Evolutionary conservation across 2,329 filamentous ascomycete genomes (phyloP).

Genomic region (Xylariales sp.): DNA sequence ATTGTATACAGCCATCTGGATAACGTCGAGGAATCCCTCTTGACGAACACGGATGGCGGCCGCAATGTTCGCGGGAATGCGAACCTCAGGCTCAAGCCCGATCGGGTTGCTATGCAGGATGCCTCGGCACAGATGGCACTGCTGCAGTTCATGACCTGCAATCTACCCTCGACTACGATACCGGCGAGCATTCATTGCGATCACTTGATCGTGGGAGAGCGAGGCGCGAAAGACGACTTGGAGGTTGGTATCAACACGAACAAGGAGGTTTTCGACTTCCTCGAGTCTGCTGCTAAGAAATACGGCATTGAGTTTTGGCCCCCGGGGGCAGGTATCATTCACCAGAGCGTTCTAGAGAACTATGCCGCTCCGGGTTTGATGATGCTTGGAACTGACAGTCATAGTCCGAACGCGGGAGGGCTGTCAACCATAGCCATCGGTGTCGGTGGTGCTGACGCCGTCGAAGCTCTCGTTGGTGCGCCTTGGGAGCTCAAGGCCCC

Average conservation of each 20-base stretch:
- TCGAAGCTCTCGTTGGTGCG: constrained; percentile 91
- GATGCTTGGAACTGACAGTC: constrained; percentile 98
- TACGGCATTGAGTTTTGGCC: constrained; percentile 97
- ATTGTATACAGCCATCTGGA: constrained; percentile 95
- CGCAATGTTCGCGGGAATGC: constrained; percentile 78
- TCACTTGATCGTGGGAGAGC: constrained; percentile 95
- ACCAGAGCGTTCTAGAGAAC: constrained; percentile 97
- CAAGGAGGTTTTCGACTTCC: constrained; percentile 95
- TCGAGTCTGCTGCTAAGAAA: constrained; percentile 85
- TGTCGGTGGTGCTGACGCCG: constrained; percentile 93
- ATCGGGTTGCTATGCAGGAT: constrained; percentile 98
- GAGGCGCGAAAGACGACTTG: constrained; percentile 81
- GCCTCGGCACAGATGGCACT: constrained; percentile 98
- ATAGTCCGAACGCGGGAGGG: constrained; percentile 96
- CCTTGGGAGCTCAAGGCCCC: constrained; percentile 98
- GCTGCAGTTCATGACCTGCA: constrained; percentile 97
- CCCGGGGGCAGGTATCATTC: constrained; percentile 89
- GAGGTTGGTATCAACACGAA: constrained; percentile 83
- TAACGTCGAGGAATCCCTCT: constrained; percentile 80
- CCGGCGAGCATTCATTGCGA: constrained; percentile 98
- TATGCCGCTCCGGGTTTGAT: constrained; percentile 95
- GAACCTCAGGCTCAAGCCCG: constrained; percentile 94
- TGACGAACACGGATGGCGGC: constrained; percentile 79
- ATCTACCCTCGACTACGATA: constrained; percentile 81
- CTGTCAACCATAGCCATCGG: constrained; percentile 92